phyloP scores from a whole-genome alignment of 345 rosid species.

The Gossypium anomalum region DNA sequence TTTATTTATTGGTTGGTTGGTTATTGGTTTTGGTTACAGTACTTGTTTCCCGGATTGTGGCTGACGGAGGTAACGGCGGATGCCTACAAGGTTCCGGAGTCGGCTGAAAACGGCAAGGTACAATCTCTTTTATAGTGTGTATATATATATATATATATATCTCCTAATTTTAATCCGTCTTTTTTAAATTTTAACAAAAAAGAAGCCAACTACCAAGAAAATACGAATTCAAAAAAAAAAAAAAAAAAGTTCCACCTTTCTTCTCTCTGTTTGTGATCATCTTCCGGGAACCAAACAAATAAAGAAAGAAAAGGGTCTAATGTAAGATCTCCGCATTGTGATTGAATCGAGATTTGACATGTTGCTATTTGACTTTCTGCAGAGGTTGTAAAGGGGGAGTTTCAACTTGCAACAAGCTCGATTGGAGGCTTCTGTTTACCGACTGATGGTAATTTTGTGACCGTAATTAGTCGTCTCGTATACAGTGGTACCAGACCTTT shows the following conservation, averaged over 20 bases:
- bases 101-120: conserved; percentile 53
- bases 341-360: background rate
- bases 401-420: background rate
- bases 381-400: conserved; percentile 29
- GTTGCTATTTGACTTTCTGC: conserved; percentile 11
- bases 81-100: conserved; percentile 60
- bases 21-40: conserved; percentile 32
- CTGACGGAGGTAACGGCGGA: conserved; percentile 57
- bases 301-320: background rate
- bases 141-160: too few relatives aligned
- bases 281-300: background rate
- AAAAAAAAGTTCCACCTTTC: background rate
- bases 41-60: conserved; percentile 65
- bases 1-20: background rate
- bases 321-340: background rate
- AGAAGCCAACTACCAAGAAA: background rate
- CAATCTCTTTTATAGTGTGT: background rate
- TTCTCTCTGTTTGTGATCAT: background rate
- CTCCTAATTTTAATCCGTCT: background rate
- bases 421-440: conserved; percentile 22
- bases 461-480: conserved; percentile 12
- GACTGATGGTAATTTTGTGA: conserved; percentile 25
- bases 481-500: conserved; percentile 18
- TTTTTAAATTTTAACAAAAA: background rate
- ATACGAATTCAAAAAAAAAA: background rate